A percentile compares a stretch with the other conserved stretches of the same genome.
Evolutionary conservation across 805 yeast species (phyloP).

Genomic region (Zygotorulaspora sp.): DNA sequence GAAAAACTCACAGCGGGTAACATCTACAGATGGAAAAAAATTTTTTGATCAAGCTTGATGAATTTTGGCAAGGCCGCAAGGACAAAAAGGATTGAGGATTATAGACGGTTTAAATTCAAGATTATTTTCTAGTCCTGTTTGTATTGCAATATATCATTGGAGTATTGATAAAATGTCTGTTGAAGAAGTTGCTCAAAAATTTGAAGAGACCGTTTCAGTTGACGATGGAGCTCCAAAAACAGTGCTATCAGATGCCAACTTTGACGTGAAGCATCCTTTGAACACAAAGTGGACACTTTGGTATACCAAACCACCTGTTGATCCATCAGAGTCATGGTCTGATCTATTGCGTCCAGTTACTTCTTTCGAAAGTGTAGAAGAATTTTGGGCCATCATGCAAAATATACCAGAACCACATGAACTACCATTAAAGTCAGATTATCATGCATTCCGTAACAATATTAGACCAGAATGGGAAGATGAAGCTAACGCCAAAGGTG

Average conservation of each 20-base stretch:
- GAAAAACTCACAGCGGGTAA: not conserved
- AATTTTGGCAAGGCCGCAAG: conserved; percentile 1
- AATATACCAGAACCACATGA: conserved; percentile 89
- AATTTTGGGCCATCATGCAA: conserved; percentile 97
- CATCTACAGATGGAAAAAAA: not conserved
- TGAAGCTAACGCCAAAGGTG: conserved; percentile 78
- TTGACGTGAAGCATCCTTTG: conserved; percentile 65
- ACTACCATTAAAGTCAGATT: conserved; percentile 87
- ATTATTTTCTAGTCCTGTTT: not conserved
- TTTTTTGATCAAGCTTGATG: conserved; percentile 1
- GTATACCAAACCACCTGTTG: conserved; percentile 92
- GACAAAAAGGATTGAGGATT: not conserved
- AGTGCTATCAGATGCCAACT: conserved; percentile 30
- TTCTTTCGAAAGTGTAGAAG: conserved; percentile 91
- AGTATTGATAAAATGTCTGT: conserved; percentile 29
- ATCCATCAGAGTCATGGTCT: conserved; percentile 79
- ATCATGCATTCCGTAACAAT: conserved; percentile 90
- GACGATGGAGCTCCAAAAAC: conserved; percentile 28
- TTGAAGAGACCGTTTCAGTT: conserved; percentile 28
- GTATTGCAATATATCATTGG: not conserved
- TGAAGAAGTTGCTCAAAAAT: conserved; percentile 35
- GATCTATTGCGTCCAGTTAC: conserved; percentile 90
- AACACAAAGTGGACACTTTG: conserved; percentile 92
- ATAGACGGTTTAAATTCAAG: not conserved
- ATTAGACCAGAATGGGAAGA: conserved; percentile 99